Evolutionary conservation across 306 rosid species (phyloP).

Genomic region (Trichosanthes cucumerina): DNA sequence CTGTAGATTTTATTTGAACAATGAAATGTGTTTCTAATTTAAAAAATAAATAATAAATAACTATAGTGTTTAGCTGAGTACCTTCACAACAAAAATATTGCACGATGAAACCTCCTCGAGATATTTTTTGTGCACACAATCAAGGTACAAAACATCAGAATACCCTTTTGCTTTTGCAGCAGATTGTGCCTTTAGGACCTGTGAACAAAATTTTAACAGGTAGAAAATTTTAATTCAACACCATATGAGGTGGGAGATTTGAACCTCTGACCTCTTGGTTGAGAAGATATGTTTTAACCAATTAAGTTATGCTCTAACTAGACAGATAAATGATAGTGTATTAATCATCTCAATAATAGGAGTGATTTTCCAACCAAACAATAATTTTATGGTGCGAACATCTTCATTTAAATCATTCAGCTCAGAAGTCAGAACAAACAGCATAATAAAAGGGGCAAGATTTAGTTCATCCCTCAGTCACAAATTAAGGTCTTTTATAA

Average conservation of each 20-base stretch:
- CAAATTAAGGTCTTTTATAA: not conserved
- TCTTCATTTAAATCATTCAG: not conserved
- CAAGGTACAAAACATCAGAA: conserved; percentile 90
- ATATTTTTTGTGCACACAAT: conserved; percentile 78
- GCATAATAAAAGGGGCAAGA: not conserved
- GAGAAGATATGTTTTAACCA: not conserved
- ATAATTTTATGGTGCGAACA: not conserved
- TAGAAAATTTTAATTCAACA: not conserved
- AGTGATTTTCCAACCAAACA: not conserved
- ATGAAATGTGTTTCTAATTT: not conserved
- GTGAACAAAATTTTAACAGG: conserved; percentile 4
- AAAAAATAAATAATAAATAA: not conserved
- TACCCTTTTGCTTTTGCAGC: conserved; percentile 89
- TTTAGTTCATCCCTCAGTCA: not conserved
- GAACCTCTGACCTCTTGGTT: not conserved
- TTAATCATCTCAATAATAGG: not conserved
- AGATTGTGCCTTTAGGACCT: conserved; percentile 94
- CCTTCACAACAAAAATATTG: conserved; percentile 97
- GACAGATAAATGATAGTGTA: not conserved
- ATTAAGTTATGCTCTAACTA: not conserved
- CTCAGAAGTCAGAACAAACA: conserved; percentile 4
- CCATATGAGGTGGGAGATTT: not conserved
- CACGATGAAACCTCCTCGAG: conserved; percentile 98
- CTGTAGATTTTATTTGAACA: not conserved
- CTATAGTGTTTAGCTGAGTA: conserved; percentile 13